A percentile compares a stretch with the other conserved stretches of the same genome.
phyloP scores from a whole-genome alignment of 139 green algal species.

The Asterochloris erici region DNA sequence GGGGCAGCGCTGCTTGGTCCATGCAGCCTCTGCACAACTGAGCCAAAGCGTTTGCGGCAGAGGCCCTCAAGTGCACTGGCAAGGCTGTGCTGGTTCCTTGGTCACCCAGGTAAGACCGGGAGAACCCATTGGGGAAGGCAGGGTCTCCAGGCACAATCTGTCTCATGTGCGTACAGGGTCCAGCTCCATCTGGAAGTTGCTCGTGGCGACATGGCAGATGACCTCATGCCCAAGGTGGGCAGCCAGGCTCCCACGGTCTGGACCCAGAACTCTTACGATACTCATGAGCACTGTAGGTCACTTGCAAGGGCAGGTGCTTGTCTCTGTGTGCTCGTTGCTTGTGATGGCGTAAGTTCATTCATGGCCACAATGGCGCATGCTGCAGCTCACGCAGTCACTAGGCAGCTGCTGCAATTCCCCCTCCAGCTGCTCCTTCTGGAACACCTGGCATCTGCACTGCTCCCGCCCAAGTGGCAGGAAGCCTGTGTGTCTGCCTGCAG shows the following conservation, averaged over 20 bases:
- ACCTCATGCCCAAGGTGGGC: slow-evolving; percentile 51
- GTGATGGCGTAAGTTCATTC: background rate
- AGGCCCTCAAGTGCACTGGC: background rate
- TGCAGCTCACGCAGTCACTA: background rate
- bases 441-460: background rate
- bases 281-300: background rate
- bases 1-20: background rate
- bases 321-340: background rate
- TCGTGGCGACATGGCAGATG: slow-evolving; percentile 50
- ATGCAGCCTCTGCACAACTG: background rate
- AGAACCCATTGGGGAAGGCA: background rate
- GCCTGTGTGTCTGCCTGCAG: slow-evolving; percentile 16
- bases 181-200: slow-evolving; percentile 59
- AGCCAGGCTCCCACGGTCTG: background rate
- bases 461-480: background rate
- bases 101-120: background rate
- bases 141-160: background rate
- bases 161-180: slow-evolving; percentile 15
- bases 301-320: background rate
- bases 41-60: background rate
- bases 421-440: background rate
- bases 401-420: background rate
- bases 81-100: background rate
- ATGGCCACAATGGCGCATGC: background rate
- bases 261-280: background rate